A percentile compares a stretch with the other conserved stretches of the same genome.
phyloP scores from a whole-genome alignment of 169 alveolate genomes.

The Eimeria falciformis region DNA sequence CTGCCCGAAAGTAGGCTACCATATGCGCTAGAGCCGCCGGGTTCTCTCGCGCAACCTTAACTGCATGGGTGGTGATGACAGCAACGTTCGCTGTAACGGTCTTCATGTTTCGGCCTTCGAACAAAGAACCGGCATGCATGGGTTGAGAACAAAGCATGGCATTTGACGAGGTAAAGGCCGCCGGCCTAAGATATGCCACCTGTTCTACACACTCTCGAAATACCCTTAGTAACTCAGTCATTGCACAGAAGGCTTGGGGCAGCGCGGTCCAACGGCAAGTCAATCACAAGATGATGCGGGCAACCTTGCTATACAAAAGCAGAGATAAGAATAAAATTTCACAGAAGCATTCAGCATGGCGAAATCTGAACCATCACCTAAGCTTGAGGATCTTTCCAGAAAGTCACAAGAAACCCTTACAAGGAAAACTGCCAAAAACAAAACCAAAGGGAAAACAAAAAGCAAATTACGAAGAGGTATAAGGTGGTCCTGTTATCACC shows the following conservation, averaged over 20 bases:
- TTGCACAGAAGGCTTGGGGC: not conserved
- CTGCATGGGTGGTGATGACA: not conserved
- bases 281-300: not conserved
- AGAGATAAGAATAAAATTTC: too few species aligned
- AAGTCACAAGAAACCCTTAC: too few species aligned
- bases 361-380: too few species aligned
- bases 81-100: not conserved
- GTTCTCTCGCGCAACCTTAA: not conserved
- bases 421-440: too few species aligned
- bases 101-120: not conserved
- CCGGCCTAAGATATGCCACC: not conserved
- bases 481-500: too few species aligned
- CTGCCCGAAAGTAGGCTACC: slow-evolving; percentile 15
- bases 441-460: too few species aligned
- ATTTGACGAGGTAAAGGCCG: not conserved
- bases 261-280: not conserved
- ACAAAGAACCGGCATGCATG: too few species aligned
- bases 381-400: too few species aligned
- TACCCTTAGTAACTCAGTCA: slow-evolving; percentile 16
- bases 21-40: slow-evolving; percentile 57
- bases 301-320: too few species aligned
- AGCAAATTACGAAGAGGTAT: too few species aligned
- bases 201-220: slow-evolving; percentile 11
- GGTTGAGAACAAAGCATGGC: too few species aligned
- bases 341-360: too few species aligned